A percentile compares a stretch with the other conserved stretches of the same genome.
Evolutionary conservation across 441 rosid genomes (phyloP).

Genomic region (Theobroma grandiflorum): DNA sequence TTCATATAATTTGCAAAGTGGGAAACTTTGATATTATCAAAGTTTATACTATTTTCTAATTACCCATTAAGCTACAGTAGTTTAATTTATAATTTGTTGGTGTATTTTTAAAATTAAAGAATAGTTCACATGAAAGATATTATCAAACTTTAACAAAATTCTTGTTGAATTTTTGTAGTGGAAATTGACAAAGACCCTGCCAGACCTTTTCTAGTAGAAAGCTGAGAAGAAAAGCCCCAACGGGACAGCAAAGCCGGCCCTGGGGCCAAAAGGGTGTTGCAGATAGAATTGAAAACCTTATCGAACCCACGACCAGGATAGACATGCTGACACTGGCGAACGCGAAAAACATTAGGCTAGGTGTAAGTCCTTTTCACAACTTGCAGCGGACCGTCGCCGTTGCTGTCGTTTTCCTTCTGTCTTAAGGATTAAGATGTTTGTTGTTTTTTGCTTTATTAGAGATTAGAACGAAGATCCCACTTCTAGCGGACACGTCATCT

Average conservation of each 20-base stretch:
- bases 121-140: too few species aligned
- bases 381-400: constrained; percentile 49
- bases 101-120: too few species aligned
- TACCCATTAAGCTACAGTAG: too few species aligned
- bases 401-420: constrained; percentile 12
- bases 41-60: too few species aligned
- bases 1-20: too few species aligned
- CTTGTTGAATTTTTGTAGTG: too few species aligned
- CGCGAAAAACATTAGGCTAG: neutral
- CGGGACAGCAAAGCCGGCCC: neutral
- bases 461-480: neutral
- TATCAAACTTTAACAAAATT: too few species aligned
- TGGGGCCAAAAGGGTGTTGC: neutral
- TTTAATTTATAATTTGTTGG: too few species aligned
- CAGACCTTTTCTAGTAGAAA: neutral
- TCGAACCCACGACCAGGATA: neutral
- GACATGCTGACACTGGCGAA: neutral
- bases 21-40: too few species aligned
- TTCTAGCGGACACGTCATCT: neutral
- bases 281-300: constrained; percentile 1
- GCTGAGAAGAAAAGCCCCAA: neutral
- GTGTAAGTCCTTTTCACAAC: neutral
- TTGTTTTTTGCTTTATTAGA: neutral
- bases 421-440: neutral
- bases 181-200: too few species aligned